phyloP scores from a whole-genome alignment of 306 rosid species.

The Urtica urens region DNA sequence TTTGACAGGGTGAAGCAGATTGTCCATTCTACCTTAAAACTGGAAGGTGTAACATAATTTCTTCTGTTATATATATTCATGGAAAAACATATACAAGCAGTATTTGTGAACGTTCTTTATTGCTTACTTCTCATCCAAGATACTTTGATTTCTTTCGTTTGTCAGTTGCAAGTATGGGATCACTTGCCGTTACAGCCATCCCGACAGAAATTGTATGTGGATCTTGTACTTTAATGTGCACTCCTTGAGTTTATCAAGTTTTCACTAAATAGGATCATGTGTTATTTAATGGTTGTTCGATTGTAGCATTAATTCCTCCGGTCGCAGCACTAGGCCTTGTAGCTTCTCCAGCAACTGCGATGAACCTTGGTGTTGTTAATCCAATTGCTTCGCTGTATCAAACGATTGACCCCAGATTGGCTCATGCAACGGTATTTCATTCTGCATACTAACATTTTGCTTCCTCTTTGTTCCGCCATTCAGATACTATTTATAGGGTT shows the following conservation, averaged over 20 bases:
- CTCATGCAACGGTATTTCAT: constrained; percentile 48
- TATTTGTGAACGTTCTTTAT: no score
- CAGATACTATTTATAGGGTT: not conserved
- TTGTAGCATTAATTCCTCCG: constrained; percentile 50
- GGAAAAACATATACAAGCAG: constrained; percentile 9
- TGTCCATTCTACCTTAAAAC: constrained; percentile 99
- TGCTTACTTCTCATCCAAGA: no score
- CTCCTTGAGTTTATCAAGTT: not conserved
- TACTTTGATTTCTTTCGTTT: constrained; percentile 16
- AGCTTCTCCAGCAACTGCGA: constrained; percentile 48
- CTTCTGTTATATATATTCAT: not conserved
- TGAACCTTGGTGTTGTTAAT: constrained; percentile 55
- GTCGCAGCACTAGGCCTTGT: constrained; percentile 40
- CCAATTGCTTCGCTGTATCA: constrained; percentile 65
- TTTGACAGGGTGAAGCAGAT: constrained; percentile 80
- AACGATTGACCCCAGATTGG: constrained; percentile 54
- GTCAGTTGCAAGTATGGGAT: constrained; percentile 89
- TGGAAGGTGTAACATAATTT: constrained; percentile 54
- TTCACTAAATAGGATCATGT: constrained; percentile 3
- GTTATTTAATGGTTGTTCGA: constrained; percentile 11
- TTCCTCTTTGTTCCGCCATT: not conserved
- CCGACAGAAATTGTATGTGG: constrained; percentile 65
- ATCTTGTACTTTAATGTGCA: constrained; percentile 9
- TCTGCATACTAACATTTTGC: not conserved
- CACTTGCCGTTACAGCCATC: constrained; percentile 93